phyloP scores from a whole-genome alignment of 2,329 filamentous ascomycete species.

The Botrytis hyacinthi region DNA sequence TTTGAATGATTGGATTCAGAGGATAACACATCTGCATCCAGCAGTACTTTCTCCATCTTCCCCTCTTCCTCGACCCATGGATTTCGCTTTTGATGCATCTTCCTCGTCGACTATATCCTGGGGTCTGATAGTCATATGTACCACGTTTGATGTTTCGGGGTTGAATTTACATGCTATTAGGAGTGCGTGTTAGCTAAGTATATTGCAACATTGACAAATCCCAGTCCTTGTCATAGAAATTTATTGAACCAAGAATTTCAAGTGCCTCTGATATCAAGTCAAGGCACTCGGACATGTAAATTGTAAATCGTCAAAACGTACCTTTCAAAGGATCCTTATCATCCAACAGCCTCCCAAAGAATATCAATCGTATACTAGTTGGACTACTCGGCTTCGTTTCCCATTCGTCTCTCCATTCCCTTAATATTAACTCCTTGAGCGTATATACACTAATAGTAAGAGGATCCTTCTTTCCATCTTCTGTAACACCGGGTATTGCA shows the following conservation, averaged over 20 bases:
- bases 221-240: not conserved
- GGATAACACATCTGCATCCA: conserved; percentile 63
- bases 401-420: conserved; percentile 93
- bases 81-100: conserved; percentile 38
- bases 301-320: conserved; percentile 47
- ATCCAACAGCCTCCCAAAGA: conserved; percentile 85
- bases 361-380: conserved; percentile 85
- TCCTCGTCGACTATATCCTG: conserved; percentile 80
- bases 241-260: not conserved
- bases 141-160: conserved; percentile 71
- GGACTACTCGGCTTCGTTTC: conserved; percentile 82
- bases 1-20: conserved; percentile 43
- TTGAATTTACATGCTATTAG: conserved; percentile 74
- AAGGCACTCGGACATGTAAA: not conserved
- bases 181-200: not conserved
- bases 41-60: conserved; percentile 56
- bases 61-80: conserved; percentile 45
- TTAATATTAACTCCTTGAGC: conserved; percentile 87
- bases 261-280: not conserved
- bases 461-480: conserved; percentile 65
- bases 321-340: conserved; percentile 84
- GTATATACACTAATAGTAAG: conserved; percentile 92
- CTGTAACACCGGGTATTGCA: conserved; percentile 64
- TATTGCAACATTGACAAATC: not conserved
- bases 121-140: conserved; percentile 93